Conservation (phyloP, 805 yeast genomes). For the Teunomyces cretensis region DNA sequence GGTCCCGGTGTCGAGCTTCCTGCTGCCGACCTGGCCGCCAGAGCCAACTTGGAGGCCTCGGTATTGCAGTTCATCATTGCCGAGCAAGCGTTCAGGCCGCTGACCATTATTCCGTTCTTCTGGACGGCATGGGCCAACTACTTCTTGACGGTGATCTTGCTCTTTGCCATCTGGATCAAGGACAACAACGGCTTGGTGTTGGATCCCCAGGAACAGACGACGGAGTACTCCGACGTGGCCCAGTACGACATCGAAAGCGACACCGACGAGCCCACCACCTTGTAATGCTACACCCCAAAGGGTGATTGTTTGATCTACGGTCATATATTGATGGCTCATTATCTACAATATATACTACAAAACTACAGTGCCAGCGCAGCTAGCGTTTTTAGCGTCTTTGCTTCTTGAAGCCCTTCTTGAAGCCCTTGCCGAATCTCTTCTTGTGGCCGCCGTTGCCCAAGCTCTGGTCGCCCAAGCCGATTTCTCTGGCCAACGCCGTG, state of each 20-base stretch:
- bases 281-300: background rate
- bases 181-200: conserved; percentile 28
- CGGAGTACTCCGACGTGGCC: conserved; percentile 14
- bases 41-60: background rate
- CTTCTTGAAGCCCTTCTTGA: conserved; percentile 3
- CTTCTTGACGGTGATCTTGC: conserved; percentile 12
- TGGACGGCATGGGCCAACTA: conserved; percentile 3
- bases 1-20: background rate
- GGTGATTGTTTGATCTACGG: background rate
- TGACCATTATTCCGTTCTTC: background rate
- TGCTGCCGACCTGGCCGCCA: background rate
- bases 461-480: conserved; percentile 50
- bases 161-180: conserved; percentile 31
- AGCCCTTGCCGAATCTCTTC: conserved; percentile 7
- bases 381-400: background rate
- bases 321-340: background rate
- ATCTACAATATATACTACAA: background rate
- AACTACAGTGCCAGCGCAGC: background rate
- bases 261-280: conserved; percentile 9
- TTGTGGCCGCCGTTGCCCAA: conserved; percentile 26
- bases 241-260: conserved; percentile 17
- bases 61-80: background rate
- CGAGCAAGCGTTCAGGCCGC: background rate
- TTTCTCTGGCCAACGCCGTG: conserved; percentile 64
- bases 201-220: conserved; percentile 11